Evolutionary conservation across 2,329 filamentous ascomycete genomes (phyloP).

Genomic region (Alternaria gaisen): DNA sequence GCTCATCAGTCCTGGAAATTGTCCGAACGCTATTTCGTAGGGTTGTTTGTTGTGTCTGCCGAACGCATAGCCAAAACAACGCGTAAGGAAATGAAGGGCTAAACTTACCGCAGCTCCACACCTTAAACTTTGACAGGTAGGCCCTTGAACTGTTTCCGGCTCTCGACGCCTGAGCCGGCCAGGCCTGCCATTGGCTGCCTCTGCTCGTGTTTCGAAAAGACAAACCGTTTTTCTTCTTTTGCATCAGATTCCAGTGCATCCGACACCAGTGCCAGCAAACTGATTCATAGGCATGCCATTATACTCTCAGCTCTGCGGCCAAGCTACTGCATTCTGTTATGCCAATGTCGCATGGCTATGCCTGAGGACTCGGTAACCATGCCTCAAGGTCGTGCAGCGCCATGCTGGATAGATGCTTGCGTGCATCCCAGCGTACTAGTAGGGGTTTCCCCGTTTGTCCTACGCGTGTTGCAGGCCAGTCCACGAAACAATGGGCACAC

Average conservation of each 20-base stretch:
- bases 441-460: slow-evolving; percentile 38
- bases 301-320: slow-evolving; percentile 26
- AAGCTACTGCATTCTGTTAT: slow-evolving; percentile 33
- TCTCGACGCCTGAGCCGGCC: slow-evolving; percentile 14
- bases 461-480: slow-evolving; percentile 44
- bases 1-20: slow-evolving; percentile 5
- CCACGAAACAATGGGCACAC: slow-evolving; percentile 45
- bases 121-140: slow-evolving; percentile 38
- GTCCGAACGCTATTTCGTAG: not conserved
- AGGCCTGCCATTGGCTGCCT: slow-evolving; percentile 32
- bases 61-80: slow-evolving; percentile 45
- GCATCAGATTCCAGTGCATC: slow-evolving; percentile 24
- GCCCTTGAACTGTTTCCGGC: slow-evolving; percentile 35
- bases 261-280: slow-evolving; percentile 20
- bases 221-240: slow-evolving; percentile 24
- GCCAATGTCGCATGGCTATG: slow-evolving; percentile 32
- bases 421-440: slow-evolving; percentile 39
- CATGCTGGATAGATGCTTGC: slow-evolving; percentile 42
- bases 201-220: slow-evolving; percentile 18
- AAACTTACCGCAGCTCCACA: slow-evolving; percentile 33
- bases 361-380: slow-evolving; percentile 34
- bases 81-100: slow-evolving; percentile 49
- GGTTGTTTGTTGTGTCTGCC: slow-evolving; percentile 38
- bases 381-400: slow-evolving; percentile 38
- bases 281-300: slow-evolving; percentile 9